phyloP scores from a whole-genome alignment of 2,329 filamentous ascomycete genomes.

The Sporothrix brasiliensis region DNA sequence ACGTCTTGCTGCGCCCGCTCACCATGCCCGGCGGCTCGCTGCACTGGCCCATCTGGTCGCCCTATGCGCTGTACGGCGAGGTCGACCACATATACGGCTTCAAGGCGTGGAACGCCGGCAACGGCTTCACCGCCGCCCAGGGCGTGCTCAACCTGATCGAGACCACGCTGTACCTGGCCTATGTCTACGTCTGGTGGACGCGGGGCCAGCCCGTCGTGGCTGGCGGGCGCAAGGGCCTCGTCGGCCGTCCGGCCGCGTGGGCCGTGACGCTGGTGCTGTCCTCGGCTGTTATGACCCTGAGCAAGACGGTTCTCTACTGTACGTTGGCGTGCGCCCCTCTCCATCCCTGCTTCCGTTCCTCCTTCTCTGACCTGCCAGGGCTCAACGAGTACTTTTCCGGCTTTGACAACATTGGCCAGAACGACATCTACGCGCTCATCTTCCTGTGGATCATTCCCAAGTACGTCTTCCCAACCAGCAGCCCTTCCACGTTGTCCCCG shows the following conservation, averaged over 20 bases:
- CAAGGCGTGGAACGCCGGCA: constrained; percentile 66
- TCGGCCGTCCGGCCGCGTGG: constrained; percentile 49
- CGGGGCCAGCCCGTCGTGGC: constrained; percentile 35
- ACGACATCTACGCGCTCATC: constrained; percentile 50
- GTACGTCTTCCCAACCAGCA: constrained; percentile 45
- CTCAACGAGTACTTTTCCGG: constrained; percentile 59
- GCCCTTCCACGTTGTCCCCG: background rate
- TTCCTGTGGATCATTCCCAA: constrained; percentile 62
- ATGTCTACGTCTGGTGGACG: constrained; percentile 44
- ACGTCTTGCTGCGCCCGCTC: constrained; percentile 77
- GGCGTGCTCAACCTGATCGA: constrained; percentile 49
- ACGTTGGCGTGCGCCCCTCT: constrained; percentile 39
- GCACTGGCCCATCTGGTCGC: constrained; percentile 72
- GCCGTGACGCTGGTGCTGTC: constrained; percentile 56
- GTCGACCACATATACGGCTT: constrained; percentile 83
- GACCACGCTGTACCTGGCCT: constrained; percentile 45
- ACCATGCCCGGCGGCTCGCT: constrained; percentile 77
- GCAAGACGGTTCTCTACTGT: constrained; percentile 66
- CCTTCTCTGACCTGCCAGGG: constrained; percentile 45
- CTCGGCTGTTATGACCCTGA: constrained; percentile 62
- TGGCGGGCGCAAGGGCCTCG: constrained; percentile 43
- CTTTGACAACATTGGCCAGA: constrained; percentile 62
- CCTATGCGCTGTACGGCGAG: constrained; percentile 78
- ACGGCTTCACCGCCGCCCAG: constrained; percentile 80
- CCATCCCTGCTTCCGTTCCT: no score